Conservation (phyloP, 495 filamentous ascomycete genomes). For the Usnea hakonensis region DNA sequence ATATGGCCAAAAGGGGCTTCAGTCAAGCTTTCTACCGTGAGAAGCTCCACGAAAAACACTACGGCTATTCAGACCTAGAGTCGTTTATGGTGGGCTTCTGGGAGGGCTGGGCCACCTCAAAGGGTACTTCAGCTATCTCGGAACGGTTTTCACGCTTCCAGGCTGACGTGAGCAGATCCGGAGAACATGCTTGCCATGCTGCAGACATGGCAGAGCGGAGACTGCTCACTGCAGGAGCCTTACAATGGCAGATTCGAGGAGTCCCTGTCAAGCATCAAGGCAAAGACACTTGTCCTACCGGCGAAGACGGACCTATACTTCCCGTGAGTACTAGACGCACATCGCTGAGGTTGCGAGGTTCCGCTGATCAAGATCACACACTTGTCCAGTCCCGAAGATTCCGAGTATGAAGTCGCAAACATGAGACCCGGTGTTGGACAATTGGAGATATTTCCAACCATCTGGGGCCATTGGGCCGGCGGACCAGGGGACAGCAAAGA, state of each 20-base stretch:
- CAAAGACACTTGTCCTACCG: conserved; percentile 57
- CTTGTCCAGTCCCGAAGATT: conserved; percentile 52
- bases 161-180: conserved; percentile 39
- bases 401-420: conserved; percentile 55
- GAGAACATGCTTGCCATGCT: conserved; percentile 61
- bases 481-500: conserved; percentile 56
- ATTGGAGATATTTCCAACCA: conserved; percentile 49
- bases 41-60: conserved; percentile 51
- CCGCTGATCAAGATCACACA: conserved; percentile 18
- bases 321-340: conserved; percentile 39
- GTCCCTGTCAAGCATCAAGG: conserved; percentile 60
- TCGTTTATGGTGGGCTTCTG: conserved; percentile 65
- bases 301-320: conserved; percentile 67
- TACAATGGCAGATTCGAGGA: conserved; percentile 58
- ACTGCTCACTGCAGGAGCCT: conserved; percentile 54
- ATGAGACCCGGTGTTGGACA: conserved; percentile 56
- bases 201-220: conserved; percentile 66
- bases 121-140: conserved; percentile 35
- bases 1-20: conserved; percentile 44
- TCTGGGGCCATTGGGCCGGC: conserved; percentile 66
- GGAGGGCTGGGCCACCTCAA: conserved; percentile 62
- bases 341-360: background rate
- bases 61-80: conserved; percentile 56
- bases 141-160: conserved; percentile 12
- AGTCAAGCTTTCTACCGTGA: conserved; percentile 65